Evolutionary conservation across 2,329 filamentous ascomycete species (phyloP), one percentile per base, ranked within the genome.

Genomic region (Lasiodiplodia hormozganensis): DNA sequence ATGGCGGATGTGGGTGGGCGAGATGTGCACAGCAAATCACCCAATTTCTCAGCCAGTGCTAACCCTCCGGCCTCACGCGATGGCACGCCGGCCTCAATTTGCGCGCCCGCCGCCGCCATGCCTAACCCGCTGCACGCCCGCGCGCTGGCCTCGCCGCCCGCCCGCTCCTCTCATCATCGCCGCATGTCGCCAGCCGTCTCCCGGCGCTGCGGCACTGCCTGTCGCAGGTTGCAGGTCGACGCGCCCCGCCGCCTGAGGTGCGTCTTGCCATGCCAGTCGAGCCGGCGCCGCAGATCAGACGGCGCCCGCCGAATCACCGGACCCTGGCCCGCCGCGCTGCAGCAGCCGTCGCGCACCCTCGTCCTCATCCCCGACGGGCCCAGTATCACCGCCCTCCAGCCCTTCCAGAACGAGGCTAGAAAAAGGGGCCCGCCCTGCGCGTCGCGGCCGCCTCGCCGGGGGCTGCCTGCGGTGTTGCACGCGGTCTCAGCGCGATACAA

Each of bases 381-480:
- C 69, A 49, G 72, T 69, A 71, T 72, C 70, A 71, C 69, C 71
- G 73, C 75, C 78, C 76, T 75, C 73, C 71, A 34, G 62, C 64
- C 72, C 71, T 80, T 80, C 78, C 77, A 79, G 78, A 80, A 80
- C 76, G 70, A 69, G 70, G 73, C 72, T 74, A 69, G 74, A 77
- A 75, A 75, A 72, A 36, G 70, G 73, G 73, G 74, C 72, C 72
- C 71, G 72, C 71, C 69, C 71, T 68, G 70, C 70, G 69, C 70
- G 69, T 67, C 68, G 53, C 67, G 73, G 70, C 70, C 71, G 71
- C 69, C 69, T 70, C 60, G 70, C 71, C 56, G 69, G 21, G 40
- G 69, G 60, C 65, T 71, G 70, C 71, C 52, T 18, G 57, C 34
- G 53, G 31, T 60, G 62, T 70, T 68, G 68, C 62, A 67, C 65